Conservation (phyloP, 331 rosid genomes). For the Stylosanthes scabra region DNA sequence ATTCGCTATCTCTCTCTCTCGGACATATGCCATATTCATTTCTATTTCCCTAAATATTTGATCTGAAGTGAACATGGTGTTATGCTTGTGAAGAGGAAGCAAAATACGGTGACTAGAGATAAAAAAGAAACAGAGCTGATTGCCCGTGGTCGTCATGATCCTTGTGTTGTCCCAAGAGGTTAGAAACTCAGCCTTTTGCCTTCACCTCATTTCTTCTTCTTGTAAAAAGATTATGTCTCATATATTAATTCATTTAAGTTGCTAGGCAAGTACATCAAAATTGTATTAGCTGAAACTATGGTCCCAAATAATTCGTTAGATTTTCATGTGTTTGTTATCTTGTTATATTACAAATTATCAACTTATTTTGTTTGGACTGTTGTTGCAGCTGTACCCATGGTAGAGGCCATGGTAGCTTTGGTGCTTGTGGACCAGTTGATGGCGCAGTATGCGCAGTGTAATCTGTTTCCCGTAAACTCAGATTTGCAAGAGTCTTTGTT, state of each 20-base stretch:
- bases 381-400: constrained; percentile 99
- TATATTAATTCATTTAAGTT: constrained; percentile 23
- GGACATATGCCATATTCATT: no score
- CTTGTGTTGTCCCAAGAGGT: constrained; percentile 99
- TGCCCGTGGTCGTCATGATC: constrained; percentile 98
- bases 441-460: constrained; percentile 91
- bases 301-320: constrained; percentile 11
- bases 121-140: constrained; percentile 76
- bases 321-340: constrained; percentile 9
- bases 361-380: constrained; percentile 33
- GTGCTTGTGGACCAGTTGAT: constrained; percentile 90
- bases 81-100: constrained; percentile 79
- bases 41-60: background rate
- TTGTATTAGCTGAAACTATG: background rate
- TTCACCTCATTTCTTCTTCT: background rate
- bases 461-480: constrained; percentile 72
- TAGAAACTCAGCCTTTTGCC: constrained; percentile 27
- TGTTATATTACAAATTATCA: constrained; percentile 53
- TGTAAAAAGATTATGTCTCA: background rate
- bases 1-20: constrained; percentile 14
- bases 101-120: constrained; percentile 87
- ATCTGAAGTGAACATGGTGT: constrained; percentile 26
- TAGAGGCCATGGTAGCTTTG: constrained; percentile 93
- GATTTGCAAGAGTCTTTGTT: constrained; percentile 71
- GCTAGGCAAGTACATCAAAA: constrained; percentile 9